These are phyloP conservation scores for Drechslerella dactyloides DNA, from an alignment of 2,329 filamentous ascomycete genomes.

Conservation along the genomic window DNA sequence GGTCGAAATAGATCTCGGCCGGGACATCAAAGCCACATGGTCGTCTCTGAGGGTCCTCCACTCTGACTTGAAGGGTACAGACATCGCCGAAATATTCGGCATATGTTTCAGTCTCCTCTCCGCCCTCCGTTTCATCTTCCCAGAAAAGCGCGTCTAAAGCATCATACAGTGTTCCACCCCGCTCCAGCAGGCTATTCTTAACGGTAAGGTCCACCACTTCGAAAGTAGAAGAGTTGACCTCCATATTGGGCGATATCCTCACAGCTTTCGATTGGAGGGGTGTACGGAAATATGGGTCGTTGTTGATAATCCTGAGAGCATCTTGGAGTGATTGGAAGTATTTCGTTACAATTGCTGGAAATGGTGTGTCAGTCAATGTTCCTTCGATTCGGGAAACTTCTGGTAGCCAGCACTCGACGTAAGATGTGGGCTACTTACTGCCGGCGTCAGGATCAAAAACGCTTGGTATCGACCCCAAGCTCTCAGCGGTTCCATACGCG, in stretches of 20 bases:
- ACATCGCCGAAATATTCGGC: slow-evolving; percentile 53
- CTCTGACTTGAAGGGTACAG: slow-evolving; percentile 50
- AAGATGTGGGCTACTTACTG: slow-evolving; percentile 19
- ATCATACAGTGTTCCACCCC: slow-evolving; percentile 52
- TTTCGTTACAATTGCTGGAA: slow-evolving; percentile 43
- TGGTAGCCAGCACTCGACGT: neutral
- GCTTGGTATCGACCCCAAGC: slow-evolving; percentile 43
- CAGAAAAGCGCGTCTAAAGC: slow-evolving; percentile 53
- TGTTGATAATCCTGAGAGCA: slow-evolving; percentile 28
- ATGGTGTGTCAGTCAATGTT: neutral
- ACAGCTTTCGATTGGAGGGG: slow-evolving; percentile 42
- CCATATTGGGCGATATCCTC: slow-evolving; percentile 32
- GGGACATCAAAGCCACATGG: slow-evolving; percentile 53
- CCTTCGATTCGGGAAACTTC: neutral
- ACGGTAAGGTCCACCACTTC: slow-evolving; percentile 44
- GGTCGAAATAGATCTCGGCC: slow-evolving; percentile 52
- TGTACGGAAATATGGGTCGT: slow-evolving; percentile 38
- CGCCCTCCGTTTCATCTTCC: slow-evolving; percentile 23
- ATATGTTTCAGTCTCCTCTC: slow-evolving; percentile 47
- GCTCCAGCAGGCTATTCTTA: slow-evolving; percentile 19
- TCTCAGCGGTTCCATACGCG: slow-evolving; percentile 54
- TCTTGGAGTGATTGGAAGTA: slow-evolving; percentile 48
- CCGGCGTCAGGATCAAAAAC: slow-evolving; percentile 43
- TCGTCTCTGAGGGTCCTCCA: slow-evolving; percentile 38
- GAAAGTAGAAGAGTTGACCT: slow-evolving; percentile 50